Evolutionary conservation across 2,329 filamentous ascomycete genomes (phyloP).

Genomic region (Aspergillus chevalieri): DNA sequence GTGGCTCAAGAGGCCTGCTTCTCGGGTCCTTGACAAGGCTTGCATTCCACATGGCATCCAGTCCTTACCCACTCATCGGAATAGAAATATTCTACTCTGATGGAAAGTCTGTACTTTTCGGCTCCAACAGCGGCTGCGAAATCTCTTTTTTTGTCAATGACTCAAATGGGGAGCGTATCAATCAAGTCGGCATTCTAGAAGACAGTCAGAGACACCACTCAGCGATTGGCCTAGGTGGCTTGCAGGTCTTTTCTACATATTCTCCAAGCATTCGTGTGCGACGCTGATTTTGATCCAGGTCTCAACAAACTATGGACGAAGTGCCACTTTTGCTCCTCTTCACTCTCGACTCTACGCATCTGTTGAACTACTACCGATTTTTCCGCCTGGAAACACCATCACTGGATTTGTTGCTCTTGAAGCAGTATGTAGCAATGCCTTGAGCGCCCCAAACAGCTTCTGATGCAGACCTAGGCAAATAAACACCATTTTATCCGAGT

Average conservation of each 20-base stretch:
- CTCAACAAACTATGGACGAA: conserved; percentile 7
- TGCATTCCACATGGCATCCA: conserved; percentile 3
- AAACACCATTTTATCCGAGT: conserved; percentile 1
- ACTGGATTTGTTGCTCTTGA: conserved; percentile 3
- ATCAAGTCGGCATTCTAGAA: conserved; percentile 1
- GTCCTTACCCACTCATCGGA: conserved; percentile 3
- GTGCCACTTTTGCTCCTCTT: conserved; percentile 4
- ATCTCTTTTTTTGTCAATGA: conserved; percentile 5
- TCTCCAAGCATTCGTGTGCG: neutral
- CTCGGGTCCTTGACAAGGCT: conserved; percentile 5
- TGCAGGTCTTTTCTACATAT: conserved; percentile 3
- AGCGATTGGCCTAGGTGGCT: conserved; percentile 1
- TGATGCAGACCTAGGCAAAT: neutral
- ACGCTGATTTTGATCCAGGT: conserved; percentile 4
- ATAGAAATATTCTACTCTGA: conserved; percentile 3
- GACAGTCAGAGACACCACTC: neutral
- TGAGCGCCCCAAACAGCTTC: neutral
- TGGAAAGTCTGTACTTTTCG: conserved; percentile 3
- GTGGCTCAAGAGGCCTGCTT: conserved; percentile 1
- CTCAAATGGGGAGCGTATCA: conserved; percentile 5
- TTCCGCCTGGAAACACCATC: conserved; percentile 1
- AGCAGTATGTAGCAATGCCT: neutral
- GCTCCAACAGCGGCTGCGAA: conserved; percentile 1
- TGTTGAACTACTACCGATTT: conserved; percentile 1
- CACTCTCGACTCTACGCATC: neutral